Evolutionary conservation across 768 basidiomycete species (phyloP), one percentile per base, ranked within the genome.

Genomic region (Mycena rebaudengoi): DNA sequence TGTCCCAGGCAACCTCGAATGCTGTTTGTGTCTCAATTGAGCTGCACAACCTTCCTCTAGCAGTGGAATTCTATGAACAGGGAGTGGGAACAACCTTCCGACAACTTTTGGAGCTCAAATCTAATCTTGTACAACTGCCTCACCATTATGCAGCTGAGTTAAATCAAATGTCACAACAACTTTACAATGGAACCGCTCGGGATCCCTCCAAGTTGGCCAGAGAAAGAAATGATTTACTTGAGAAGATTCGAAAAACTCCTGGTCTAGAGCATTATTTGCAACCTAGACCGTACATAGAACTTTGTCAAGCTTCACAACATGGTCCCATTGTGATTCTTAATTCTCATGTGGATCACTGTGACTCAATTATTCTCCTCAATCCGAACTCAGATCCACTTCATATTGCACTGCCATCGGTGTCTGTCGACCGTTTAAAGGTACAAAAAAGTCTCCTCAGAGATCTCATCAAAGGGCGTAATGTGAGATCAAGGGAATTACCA

Each of bases 321-420:
- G 49, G 49, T 35, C 49, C 49, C 3, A 37, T 51, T 35, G 12
- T 51, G 16, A 51, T 51, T 51, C 49, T 51, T 16, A 51, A 51
- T 25, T 35, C 32, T 18, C 32, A 51, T 21, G 6, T 6, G 28
- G 33, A 51, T 23, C 30, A 33, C 37, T 51, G 49, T 51, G 32
- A 51, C 37, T n/a, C 32, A 51, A 16, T 51, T 23, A 35, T 51
- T 35, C 30, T 51, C 25, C 49, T 51, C 12, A 33, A 29, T 11
- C 46, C 46, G 5, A 30, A 7, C 28, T 48, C 46, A 48, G 18
- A 48, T 30, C 46, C 46, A 5, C 32, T 51, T 37, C 49, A 51
- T 51, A n/a, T 51, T 7, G 23, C 49, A 20, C 33, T 51, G 4
- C 13, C 28, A 30, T n/a, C n/a, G n/a, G n/a, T n/a, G n/a, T n/a